Conservation (phyloP, 352 stramenopile species). For the Pythium brachiatum region DNA sequence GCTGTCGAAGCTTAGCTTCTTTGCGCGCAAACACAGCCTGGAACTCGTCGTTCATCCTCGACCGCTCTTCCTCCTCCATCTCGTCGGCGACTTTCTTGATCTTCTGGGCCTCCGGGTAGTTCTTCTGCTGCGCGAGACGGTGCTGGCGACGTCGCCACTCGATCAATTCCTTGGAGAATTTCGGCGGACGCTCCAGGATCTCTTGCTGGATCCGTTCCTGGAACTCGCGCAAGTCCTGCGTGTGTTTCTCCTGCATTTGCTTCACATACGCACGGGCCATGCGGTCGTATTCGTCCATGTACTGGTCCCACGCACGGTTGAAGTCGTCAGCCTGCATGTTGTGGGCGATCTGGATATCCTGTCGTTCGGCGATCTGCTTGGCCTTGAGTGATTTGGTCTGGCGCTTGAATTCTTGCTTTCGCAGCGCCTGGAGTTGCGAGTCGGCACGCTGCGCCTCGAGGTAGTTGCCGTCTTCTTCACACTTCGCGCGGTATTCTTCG, state of each 20-base stretch:
- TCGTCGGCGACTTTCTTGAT: constrained; percentile 94
- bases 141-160: constrained; percentile 94
- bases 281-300: constrained; percentile 93
- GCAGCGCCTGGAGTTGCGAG: constrained; percentile 83
- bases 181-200: constrained; percentile 82
- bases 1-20: constrained; percentile 87
- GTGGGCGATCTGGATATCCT: constrained; percentile 94
- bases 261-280: constrained; percentile 94
- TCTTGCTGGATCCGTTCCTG: constrained; percentile 88
- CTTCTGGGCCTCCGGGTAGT: constrained; percentile 93
- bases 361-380: constrained; percentile 88
- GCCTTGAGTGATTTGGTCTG: constrained; percentile 91
- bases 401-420: constrained; percentile 90
- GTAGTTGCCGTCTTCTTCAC: constrained; percentile 94
- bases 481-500: constrained; percentile 93
- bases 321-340: constrained; percentile 96
- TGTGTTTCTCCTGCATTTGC: constrained; percentile 93
- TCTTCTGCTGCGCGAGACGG: constrained; percentile 92
- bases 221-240: constrained; percentile 78
- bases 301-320: constrained; percentile 93
- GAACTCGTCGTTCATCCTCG: constrained; percentile 86
- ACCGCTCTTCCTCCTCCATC: constrained; percentile 90
- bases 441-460: constrained; percentile 89
- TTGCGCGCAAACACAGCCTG: constrained; percentile 79
- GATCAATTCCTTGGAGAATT: constrained; percentile 94